These are phyloP conservation scores for Fusarium oligoseptatum DNA, from an alignment of 2,329 filamentous ascomycete species.

Conservation along the genomic window DNA sequence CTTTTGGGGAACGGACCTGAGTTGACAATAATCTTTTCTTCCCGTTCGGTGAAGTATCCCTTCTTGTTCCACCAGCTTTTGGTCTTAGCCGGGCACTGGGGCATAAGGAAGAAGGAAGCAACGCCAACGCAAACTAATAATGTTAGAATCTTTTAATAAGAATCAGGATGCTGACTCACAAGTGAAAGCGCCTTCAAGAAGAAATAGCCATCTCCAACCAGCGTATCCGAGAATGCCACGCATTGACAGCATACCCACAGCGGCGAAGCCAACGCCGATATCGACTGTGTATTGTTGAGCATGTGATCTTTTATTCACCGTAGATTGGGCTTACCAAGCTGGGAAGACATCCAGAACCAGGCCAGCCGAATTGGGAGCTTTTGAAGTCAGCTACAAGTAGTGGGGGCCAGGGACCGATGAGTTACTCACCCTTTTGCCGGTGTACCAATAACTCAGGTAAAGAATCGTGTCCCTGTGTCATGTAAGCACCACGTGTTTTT, in stretches of 20 bases:
- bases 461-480: conserved; percentile 17
- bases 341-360: conserved; percentile 71
- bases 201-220: conserved; percentile 71
- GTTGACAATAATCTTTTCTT: conserved; percentile 77
- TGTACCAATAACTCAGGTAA: conserved; percentile 76
- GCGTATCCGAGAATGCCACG: conserved; percentile 64
- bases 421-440: conserved; percentile 59
- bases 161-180: conserved; percentile 39
- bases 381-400: conserved; percentile 48
- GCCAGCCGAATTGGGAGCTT: conserved; percentile 71
- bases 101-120: conserved; percentile 68
- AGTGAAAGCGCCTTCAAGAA: conserved; percentile 51
- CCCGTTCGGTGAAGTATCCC: conserved; percentile 74
- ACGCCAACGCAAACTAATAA: conserved; percentile 61
- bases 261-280: conserved; percentile 14
- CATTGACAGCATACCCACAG: conserved; percentile 66
- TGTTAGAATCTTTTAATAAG: conserved; percentile 52
- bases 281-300: conserved; percentile 4
- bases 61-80: conserved; percentile 66
- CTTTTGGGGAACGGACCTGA: conserved; percentile 43
- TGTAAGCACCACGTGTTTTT: neutral
- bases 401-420: neutral
- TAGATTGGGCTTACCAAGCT: conserved; percentile 1
- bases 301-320: too few species aligned
- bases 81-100: conserved; percentile 73